Evolutionary conservation across 2,329 filamentous ascomycete genomes (phyloP).

Genomic region (Cladosporium oxysporum): DNA sequence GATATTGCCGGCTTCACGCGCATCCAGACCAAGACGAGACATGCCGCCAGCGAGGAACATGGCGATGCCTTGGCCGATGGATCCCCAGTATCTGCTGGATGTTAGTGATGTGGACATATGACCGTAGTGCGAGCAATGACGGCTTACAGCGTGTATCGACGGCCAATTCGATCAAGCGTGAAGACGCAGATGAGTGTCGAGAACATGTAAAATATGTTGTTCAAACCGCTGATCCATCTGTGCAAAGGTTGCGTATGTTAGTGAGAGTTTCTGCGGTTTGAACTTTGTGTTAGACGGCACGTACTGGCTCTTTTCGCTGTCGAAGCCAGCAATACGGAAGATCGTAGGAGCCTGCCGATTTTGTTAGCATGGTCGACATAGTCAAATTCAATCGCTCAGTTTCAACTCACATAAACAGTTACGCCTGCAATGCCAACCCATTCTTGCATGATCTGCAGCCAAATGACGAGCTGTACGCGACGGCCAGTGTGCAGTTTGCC

Average conservation of each 20-base stretch:
- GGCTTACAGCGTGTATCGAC: slow-evolving; percentile 34
- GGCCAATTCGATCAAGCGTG: slow-evolving; percentile 39
- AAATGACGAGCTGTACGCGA: slow-evolving; percentile 42
- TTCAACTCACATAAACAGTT: slow-evolving; percentile 38
- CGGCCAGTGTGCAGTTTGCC: slow-evolving; percentile 39
- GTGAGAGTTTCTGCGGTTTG: neutral
- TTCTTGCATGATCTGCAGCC: slow-evolving; percentile 45
- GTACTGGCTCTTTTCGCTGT: slow-evolving; percentile 43
- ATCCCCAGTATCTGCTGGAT: slow-evolving; percentile 34
- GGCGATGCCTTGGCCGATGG: slow-evolving; percentile 37
- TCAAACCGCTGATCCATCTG: slow-evolving; percentile 33
- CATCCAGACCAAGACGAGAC: slow-evolving; percentile 32
- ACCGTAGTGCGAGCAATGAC: too few relatives aligned
- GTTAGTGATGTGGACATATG: neutral
- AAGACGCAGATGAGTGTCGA: slow-evolving; percentile 40
- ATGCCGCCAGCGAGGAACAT: slow-evolving; percentile 39
- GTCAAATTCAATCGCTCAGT: neutral
- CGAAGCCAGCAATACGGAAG: slow-evolving; percentile 38
- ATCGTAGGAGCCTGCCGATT: slow-evolving; percentile 26
- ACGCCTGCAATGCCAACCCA: slow-evolving; percentile 40
- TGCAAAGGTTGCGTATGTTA: neutral
- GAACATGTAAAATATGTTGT: slow-evolving; percentile 41
- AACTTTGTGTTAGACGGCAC: neutral
- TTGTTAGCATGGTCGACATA: neutral
- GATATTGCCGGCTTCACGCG: slow-evolving; percentile 28